Evolutionary conservation across 2,329 filamentous ascomycete genomes (phyloP).

Genomic region (Pseudohalonectria lignicola): DNA sequence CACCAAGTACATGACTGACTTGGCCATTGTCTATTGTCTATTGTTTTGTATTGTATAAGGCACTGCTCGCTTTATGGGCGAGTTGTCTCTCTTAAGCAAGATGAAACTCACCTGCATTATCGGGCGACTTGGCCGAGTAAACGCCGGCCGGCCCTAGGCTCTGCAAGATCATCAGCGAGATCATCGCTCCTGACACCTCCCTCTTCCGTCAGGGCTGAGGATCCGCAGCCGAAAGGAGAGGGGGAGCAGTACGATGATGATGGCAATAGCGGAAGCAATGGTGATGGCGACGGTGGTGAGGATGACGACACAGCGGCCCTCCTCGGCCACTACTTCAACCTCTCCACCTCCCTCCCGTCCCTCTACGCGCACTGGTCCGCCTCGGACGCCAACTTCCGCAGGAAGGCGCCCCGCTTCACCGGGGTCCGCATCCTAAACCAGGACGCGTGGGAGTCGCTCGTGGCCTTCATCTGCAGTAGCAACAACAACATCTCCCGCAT

Average conservation of each 20-base stretch:
- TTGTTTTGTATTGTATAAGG: conserved; percentile 32
- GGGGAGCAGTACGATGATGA: not conserved
- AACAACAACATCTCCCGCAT: conserved; percentile 98
- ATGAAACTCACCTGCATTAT: conserved; percentile 69
- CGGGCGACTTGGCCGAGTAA: conserved; percentile 49
- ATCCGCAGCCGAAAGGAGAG: conserved; percentile 16
- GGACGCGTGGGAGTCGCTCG: conserved; percentile 88
- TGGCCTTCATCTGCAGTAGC: conserved; percentile 96
- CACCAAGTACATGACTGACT: conserved; percentile 4
- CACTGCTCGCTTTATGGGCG: conserved; percentile 78
- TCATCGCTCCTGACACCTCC: conserved; percentile 8
- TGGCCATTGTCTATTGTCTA: no score
- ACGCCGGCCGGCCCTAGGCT: conserved; percentile 14
- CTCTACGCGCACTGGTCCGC: conserved; percentile 83
- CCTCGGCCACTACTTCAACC: conserved; percentile 76
- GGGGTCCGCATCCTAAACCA: conserved; percentile 89
- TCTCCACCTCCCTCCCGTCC: conserved; percentile 61
- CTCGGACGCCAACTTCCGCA: conserved; percentile 78
- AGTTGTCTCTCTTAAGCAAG: conserved; percentile 76
- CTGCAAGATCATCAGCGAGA: conserved; percentile 21
- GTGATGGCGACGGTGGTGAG: not conserved
- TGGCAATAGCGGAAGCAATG: conserved; percentile 9
- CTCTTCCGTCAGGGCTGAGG: conserved; percentile 18
- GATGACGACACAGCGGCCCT: conserved; percentile 64
- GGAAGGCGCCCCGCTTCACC: conserved; percentile 75